Evolutionary conservation across 371 early-diverging fungal genomes (phyloP).

Genomic region (Apophysomyces variabilis): DNA sequence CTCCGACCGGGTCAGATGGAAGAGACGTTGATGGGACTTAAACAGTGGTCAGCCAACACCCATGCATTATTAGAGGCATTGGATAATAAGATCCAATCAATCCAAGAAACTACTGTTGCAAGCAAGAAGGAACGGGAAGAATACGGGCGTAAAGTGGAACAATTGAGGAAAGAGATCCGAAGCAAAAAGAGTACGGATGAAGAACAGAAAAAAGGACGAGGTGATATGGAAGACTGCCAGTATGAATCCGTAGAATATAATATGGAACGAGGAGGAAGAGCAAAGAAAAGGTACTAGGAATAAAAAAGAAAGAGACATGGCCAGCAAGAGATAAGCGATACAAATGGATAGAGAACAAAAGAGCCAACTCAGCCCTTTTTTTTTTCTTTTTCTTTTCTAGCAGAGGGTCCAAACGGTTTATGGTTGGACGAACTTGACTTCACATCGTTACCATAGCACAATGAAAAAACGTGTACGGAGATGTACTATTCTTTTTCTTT

Average conservation of each 20-base stretch:
- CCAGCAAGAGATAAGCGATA: not conserved
- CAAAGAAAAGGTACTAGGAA: conserved; percentile 14
- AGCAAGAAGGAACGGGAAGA: conserved; percentile 61
- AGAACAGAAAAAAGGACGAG: conserved; percentile 18
- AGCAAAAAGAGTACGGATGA: conserved; percentile 21
- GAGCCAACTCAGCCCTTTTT: conserved; percentile 5
- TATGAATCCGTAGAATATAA: conserved; percentile 11
- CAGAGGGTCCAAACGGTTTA: conserved; percentile 46
- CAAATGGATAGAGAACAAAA: not conserved
- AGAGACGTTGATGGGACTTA: conserved; percentile 58
- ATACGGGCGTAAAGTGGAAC: conserved; percentile 52
- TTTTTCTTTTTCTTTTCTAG: conserved; percentile 12
- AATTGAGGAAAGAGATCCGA: conserved; percentile 44
- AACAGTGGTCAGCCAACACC: conserved; percentile 64
- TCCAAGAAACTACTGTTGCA: conserved; percentile 55
- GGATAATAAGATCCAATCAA: conserved; percentile 64
- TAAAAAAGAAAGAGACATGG: not conserved
- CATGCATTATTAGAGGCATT: conserved; percentile 66
- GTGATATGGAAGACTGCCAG: conserved; percentile 16
- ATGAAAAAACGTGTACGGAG: conserved; percentile 8
- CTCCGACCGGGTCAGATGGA: conserved; percentile 67
- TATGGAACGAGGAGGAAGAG: conserved; percentile 17
- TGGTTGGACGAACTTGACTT: conserved; percentile 33
- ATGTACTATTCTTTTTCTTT: not conserved
- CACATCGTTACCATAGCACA: conserved; percentile 1